These are phyloP conservation scores for Cinnamomum micranthum DNA, from an alignment of 164 flowering plant species.

Conservation along the genomic window DNA sequence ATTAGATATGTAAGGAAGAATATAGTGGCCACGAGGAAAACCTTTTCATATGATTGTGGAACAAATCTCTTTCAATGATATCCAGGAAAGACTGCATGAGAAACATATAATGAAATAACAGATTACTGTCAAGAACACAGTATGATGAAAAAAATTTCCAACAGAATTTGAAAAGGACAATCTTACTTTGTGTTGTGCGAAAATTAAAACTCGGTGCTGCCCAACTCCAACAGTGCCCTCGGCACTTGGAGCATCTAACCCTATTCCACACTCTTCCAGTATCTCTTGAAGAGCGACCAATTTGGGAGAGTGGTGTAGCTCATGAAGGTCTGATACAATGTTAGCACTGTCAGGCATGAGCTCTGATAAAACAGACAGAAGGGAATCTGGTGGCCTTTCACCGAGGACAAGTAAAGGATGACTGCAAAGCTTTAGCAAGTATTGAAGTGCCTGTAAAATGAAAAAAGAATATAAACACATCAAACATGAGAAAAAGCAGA, in stretches of 20 bases:
- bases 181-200: slow-evolving; percentile 91
- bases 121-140: neutral
- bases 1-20: neutral
- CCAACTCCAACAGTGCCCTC: slow-evolving; percentile 62
- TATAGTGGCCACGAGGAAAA: slow-evolving; percentile 22
- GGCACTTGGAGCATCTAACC: slow-evolving; percentile 66
- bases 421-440: slow-evolving; percentile 97
- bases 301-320: slow-evolving; percentile 86
- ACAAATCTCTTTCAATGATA: slow-evolving; percentile 90
- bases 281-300: slow-evolving; percentile 94
- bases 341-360: slow-evolving; percentile 51
- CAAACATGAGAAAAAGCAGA: neutral
- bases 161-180: slow-evolving; percentile 4
- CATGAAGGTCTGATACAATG: slow-evolving; percentile 70
- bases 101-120: neutral
- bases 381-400: slow-evolving; percentile 56
- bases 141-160: neutral
- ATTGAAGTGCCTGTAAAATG: slow-evolving; percentile 80
- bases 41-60: slow-evolving; percentile 87
- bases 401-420: slow-evolving; percentile 96
- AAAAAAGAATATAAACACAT: slow-evolving; percentile 2
- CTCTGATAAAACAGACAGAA: slow-evolving; percentile 41
- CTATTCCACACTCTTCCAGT: slow-evolving; percentile 98
- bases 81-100: slow-evolving; percentile 78
- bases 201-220: slow-evolving; percentile 92